Conservation (phyloP, 805 yeast genomes). For the Lipomyces spencermartinsiae region DNA sequence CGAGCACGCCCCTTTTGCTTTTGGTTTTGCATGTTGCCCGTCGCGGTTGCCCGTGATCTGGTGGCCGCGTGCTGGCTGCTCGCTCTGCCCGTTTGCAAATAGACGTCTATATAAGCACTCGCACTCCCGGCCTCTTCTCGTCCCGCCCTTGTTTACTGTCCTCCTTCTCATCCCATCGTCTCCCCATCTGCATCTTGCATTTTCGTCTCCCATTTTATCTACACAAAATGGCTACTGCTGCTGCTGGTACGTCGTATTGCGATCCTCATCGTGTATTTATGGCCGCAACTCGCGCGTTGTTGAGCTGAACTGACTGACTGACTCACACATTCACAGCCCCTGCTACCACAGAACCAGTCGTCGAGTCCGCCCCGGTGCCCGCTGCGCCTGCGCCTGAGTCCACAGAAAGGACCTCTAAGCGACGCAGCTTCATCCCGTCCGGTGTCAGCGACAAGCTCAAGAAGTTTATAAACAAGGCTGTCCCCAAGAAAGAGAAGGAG, state of each 20-base stretch:
- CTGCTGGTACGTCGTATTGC: conserved; percentile 1
- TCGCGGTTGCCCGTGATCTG: conserved; percentile 1
- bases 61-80: not conserved
- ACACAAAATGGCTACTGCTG: conserved; percentile 7
- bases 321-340: conserved; percentile 9
- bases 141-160: not conserved
- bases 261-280: not conserved
- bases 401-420: conserved; percentile 24
- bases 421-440: conserved; percentile 32
- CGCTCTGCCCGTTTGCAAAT: not conserved
- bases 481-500: conserved; percentile 22
- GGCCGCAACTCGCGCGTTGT: not conserved
- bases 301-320: not conserved
- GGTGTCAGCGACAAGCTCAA: conserved; percentile 34
- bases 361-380: conserved; percentile 12
- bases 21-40: not conserved
- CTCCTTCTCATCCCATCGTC: not conserved
- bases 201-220: not conserved
- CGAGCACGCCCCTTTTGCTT: not conserved
- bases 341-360: conserved; percentile 17
- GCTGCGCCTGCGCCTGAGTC: conserved; percentile 22
- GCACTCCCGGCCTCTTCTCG: not conserved
- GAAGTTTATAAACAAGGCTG: conserved; percentile 30
- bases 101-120: conserved; percentile 5
- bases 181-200: not conserved